Conservation (phyloP, 768 basidiomycete genomes). For the Cystobasidium ongulense region DNA sequence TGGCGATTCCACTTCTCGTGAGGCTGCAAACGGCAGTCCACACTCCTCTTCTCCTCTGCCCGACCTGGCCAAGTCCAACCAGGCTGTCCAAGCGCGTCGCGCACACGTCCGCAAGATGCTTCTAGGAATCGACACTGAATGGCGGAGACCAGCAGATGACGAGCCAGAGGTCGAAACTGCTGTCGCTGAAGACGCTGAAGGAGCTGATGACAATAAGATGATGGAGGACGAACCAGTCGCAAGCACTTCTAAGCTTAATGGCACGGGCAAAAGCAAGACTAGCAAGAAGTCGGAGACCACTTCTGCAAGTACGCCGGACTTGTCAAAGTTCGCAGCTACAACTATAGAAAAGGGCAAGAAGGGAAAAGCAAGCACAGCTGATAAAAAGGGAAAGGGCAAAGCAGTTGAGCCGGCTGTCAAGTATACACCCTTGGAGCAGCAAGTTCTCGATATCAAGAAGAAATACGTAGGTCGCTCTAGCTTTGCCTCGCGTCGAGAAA, state of each 20-base stretch:
- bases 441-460: constrained; percentile 28
- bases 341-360: background rate
- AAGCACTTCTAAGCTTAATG: constrained; percentile 18
- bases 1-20: background rate
- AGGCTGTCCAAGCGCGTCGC: constrained; percentile 1
- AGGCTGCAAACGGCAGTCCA: background rate
- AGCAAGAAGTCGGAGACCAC: background rate
- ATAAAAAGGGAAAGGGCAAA: constrained; percentile 24
- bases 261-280: background rate
- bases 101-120: constrained; percentile 12
- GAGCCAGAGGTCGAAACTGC: background rate
- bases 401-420: constrained; percentile 18
- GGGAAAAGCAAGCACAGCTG: background rate
- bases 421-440: constrained; percentile 32
- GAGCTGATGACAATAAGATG: background rate
- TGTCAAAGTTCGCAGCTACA: constrained; percentile 14
- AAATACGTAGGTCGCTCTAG: constrained; percentile 3
- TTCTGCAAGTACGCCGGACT: background rate
- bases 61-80: background rate
- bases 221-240: constrained; percentile 8
- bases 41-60: constrained; percentile 8
- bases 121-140: constrained; percentile 3
- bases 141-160: background rate
- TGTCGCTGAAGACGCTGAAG: background rate
- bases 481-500: background rate